These are phyloP conservation scores for Phytophthora macrochlamydospora DNA, from an alignment of 352 stramenopile species.

Conservation along the genomic window DNA sequence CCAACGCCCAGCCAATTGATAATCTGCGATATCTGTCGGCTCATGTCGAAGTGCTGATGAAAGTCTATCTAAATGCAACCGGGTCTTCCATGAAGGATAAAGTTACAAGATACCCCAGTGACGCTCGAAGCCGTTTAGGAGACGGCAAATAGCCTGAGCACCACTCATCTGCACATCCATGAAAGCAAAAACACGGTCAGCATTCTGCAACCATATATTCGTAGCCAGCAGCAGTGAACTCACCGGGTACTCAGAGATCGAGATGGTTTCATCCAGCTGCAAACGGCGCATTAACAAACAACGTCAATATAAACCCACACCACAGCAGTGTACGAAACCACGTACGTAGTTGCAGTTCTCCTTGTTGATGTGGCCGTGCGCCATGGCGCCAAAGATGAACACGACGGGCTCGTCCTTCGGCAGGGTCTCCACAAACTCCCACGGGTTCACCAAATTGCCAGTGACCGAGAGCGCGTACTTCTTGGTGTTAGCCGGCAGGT, in stretches of 20 bases:
- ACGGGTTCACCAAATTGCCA: constrained; percentile 95
- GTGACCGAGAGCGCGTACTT: constrained; percentile 96
- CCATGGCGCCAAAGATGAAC: constrained; percentile 98
- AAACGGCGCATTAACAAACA: background rate
- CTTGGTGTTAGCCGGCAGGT: constrained; percentile 95
- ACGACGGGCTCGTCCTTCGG: constrained; percentile 93
- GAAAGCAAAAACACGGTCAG: background rate
- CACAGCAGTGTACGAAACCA: constrained; percentile 5
- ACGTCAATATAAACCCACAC: background rate
- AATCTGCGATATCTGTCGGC: constrained; percentile 1
- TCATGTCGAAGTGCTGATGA: constrained; percentile 5
- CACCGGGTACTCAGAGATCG: constrained; percentile 97
- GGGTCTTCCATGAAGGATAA: constrained; percentile 16
- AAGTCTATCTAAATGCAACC: constrained; percentile 7
- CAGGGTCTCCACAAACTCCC: constrained; percentile 93
- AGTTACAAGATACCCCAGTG: constrained; percentile 98
- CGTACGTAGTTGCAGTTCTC: constrained; percentile 97
- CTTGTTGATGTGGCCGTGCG: constrained; percentile 95
- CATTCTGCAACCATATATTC: background rate
- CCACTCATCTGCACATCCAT: constrained; percentile 86
- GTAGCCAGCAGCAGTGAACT: constrained; percentile 1
- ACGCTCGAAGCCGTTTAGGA: constrained; percentile 98
- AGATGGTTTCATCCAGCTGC: constrained; percentile 96
- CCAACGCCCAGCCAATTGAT: background rate
- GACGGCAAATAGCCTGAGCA: constrained; percentile 95